Evolutionary conservation across 139 green algal genomes (phyloP).

Genomic region (Asterochloris erici): DNA sequence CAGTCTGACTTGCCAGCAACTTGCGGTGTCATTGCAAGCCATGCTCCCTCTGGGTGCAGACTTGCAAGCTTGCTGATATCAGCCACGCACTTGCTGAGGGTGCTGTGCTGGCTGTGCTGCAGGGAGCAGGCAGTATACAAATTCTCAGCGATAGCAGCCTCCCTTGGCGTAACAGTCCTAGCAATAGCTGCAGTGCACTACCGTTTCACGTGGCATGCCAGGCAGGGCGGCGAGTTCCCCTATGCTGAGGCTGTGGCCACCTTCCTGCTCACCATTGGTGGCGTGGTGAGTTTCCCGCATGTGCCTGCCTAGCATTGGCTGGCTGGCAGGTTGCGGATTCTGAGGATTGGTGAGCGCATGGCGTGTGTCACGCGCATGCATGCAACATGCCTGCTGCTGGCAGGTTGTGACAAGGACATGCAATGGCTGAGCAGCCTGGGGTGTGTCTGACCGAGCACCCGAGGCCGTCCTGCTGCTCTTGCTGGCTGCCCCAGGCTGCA

Average conservation of each 20-base stretch:
- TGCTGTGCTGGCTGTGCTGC: neutral
- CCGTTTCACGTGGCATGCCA: conserved; percentile 64
- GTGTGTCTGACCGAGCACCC: neutral
- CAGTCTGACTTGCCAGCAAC: neutral
- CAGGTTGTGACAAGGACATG: neutral
- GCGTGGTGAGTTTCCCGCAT: conserved; percentile 48
- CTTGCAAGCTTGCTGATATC: neutral
- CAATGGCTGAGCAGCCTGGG: conserved; percentile 2
- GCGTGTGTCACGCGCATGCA: neutral
- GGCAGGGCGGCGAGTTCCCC: conserved; percentile 53
- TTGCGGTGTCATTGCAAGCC: too few species aligned
- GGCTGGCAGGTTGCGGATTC: neutral
- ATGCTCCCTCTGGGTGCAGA: neutral
- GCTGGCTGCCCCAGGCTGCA: neutral
- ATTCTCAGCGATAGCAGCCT: conserved; percentile 63
- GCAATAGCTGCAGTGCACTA: conserved; percentile 72
- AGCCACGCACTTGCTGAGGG: neutral
- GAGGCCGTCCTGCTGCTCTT: conserved; percentile 16
- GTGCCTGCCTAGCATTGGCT: neutral
- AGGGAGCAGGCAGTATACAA: conserved; percentile 72
- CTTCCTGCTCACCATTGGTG: conserved; percentile 65
- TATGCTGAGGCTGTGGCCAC: conserved; percentile 64
- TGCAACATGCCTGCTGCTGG: neutral
- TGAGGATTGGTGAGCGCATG: neutral
- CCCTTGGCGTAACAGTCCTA: conserved; percentile 45